These are phyloP conservation scores for Adansonia gregorii DNA, from an alignment of 441 rosid species.

Conservation along the genomic window DNA sequence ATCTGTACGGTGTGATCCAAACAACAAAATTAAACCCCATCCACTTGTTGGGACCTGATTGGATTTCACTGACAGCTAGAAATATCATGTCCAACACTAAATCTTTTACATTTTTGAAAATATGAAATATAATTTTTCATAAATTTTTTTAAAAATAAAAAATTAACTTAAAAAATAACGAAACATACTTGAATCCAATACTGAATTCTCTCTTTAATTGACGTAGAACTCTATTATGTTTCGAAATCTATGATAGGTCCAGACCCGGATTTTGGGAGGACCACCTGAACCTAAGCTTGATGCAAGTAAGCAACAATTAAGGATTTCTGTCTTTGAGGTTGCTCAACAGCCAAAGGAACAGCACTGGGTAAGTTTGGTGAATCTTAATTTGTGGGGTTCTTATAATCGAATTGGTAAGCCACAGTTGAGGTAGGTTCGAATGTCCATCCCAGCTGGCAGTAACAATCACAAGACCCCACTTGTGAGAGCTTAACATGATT, in stretches of 20 bases:
- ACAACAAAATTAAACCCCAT: constrained; percentile 17
- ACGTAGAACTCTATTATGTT: no score
- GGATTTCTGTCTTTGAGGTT: background rate
- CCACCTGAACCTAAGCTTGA: constrained; percentile 4
- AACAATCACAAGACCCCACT: constrained; percentile 51
- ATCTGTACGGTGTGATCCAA: background rate
- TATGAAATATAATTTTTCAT: no score
- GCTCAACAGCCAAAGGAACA: background rate
- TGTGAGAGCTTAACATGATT: constrained; percentile 35
- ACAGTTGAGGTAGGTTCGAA: constrained; percentile 46
- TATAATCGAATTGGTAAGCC: constrained; percentile 46
- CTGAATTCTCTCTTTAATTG: no score
- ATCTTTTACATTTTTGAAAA: no score
- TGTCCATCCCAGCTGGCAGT: constrained; percentile 54
- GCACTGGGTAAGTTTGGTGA: background rate
- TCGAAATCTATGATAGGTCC: constrained; percentile 8
- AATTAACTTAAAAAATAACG: no score
- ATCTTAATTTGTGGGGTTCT: background rate
- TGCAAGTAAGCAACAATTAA: background rate
- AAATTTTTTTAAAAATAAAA: no score
- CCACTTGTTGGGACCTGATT: constrained; percentile 13
- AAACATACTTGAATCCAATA: no score
- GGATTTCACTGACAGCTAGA: background rate
- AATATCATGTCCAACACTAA: no score
- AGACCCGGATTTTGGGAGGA: constrained; percentile 8